Evolutionary conservation across 805 yeast species (phyloP).

Genomic region (Metschnikowia lochheadii): DNA sequence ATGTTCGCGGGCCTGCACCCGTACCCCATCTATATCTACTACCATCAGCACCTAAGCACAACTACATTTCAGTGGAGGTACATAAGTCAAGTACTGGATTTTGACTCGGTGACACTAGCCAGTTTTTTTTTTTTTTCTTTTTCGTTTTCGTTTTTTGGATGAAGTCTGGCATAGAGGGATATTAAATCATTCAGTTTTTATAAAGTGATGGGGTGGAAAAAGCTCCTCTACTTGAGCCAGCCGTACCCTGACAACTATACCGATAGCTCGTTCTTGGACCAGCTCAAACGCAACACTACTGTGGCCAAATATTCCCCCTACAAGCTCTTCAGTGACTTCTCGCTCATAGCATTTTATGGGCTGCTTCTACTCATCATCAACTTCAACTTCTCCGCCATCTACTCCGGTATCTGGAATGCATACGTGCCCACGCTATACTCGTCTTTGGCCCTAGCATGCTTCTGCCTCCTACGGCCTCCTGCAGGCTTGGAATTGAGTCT

Average conservation of each 20-base stretch:
- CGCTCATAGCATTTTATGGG: conserved; percentile 62
- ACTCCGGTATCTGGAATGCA: conserved; percentile 49
- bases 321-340: conserved; percentile 67
- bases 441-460: conserved; percentile 3
- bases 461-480: conserved; percentile 3
- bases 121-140: no score
- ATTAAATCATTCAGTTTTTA: no score
- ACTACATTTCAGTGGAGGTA: no score
- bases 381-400: conserved; percentile 63
- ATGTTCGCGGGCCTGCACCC: no score
- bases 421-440: conserved; percentile 37
- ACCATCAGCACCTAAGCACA: no score
- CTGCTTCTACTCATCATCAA: conserved; percentile 60
- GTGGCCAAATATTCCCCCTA: conserved; percentile 62
- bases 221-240: conserved; percentile 79
- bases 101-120: no score
- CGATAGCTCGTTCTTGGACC: conserved; percentile 75
- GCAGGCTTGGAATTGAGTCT: conserved; percentile 5
- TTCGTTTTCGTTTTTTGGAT: no score
- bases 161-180: no score
- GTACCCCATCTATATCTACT: no score
- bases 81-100: no score
- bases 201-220: conserved; percentile 52
- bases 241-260: conserved; percentile 91
- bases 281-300: conserved; percentile 69